Evolutionary conservation across 208 protist species (phyloP), one percentile per base, ranked within the genome.

Genomic region (Wallacemonas sp.): DNA sequence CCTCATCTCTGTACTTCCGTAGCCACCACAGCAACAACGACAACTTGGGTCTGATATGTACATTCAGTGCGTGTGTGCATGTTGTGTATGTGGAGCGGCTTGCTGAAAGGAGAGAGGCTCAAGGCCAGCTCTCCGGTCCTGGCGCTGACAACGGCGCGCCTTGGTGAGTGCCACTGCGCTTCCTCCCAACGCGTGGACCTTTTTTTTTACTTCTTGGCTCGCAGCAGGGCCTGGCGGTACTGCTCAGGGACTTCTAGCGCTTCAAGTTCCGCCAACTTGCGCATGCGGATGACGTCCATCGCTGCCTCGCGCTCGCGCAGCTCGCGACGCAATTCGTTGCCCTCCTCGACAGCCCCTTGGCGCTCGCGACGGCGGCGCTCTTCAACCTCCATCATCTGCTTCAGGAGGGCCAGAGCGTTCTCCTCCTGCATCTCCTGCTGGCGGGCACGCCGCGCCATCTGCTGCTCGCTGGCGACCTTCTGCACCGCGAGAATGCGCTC

Each of bases 341-440:
- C 93, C 77, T 97, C 94, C 54, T 97, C 96, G 0, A 98, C 76
- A 66, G 84, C 93, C 77, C 96, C 91, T 62, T 93, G 90, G 9
- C 90, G 74, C 66, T 95, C 83, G 16, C 77, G 75, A 6, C 88
- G 83, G n/a, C 88, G 76, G 17, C 78, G 76, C 75, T 98, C 96
- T 73, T 97, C 91, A 23, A 90, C 82, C 26, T 96, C 86, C 80
- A 89, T 89, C 49, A 98, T 97, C 65, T 98, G 94, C 66, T 87
- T 83, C 3, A 90, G 75, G 41, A 98, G 68, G 1, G 88, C 81
- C 2, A 94, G 58, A 2, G 90, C 85, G 73, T 97, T 95, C 61
- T 95, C 83, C 26, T 92, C 75, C 29, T 94, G 80, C 58, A 87
- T 65, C 67, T 88, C 71, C 3, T 77, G 78, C 17, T 75, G 76